These are phyloP conservation scores for Phialophora macrospora DNA, from an alignment of 2,329 filamentous ascomycete species.

Conservation along the genomic window DNA sequence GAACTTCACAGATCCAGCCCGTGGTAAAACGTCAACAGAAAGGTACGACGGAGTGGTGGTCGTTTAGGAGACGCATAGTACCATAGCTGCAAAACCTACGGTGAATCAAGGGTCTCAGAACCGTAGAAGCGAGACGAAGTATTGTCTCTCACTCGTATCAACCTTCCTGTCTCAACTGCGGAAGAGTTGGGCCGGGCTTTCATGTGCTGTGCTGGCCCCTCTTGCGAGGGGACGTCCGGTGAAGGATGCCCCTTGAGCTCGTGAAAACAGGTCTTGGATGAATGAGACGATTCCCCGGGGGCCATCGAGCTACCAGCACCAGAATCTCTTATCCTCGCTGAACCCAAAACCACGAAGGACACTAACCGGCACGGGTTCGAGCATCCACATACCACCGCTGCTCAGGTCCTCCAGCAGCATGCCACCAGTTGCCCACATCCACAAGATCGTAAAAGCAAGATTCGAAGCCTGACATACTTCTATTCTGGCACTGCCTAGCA, in stretches of 20 bases:
- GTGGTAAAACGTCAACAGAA: background rate
- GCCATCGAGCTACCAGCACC: constrained; percentile 5
- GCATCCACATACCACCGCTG: constrained; percentile 13
- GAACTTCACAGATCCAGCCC: background rate
- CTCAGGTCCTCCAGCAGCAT: constrained; percentile 9
- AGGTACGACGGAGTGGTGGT: too few relatives aligned
- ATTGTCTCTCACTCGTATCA: background rate
- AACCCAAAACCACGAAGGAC: constrained; percentile 5
- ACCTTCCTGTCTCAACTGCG: background rate
- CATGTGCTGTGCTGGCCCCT: background rate
- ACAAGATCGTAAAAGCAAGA: constrained; percentile 7
- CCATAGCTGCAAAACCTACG: background rate
- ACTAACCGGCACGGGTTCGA: constrained; percentile 9
- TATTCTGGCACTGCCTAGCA: background rate
- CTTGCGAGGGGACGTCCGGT: background rate
- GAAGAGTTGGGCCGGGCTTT: background rate
- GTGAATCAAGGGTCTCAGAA: background rate
- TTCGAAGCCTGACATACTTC: constrained; percentile 7
- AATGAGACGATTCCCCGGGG: background rate
- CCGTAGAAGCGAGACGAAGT: background rate
- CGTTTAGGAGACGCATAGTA: background rate
- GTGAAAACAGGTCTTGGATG: background rate
- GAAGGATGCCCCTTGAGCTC: background rate
- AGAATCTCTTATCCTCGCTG: constrained; percentile 13
- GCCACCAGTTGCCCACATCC: constrained; percentile 9